Conservation (phyloP, 441 rosid genomes). For the Populus hybrid region DNA sequence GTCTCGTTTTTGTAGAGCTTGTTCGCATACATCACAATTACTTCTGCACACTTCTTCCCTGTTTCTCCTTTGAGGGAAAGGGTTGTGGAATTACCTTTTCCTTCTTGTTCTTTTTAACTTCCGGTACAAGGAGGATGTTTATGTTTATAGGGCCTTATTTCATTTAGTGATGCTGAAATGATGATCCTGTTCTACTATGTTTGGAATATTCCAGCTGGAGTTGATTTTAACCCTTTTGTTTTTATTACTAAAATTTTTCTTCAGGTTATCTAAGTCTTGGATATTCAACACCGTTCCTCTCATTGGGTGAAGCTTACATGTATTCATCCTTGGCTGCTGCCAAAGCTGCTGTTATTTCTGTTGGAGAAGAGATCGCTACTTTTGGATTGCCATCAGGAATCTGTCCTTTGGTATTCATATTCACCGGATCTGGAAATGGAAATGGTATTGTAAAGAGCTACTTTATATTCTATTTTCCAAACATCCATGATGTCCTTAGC, state of each 20-base stretch:
- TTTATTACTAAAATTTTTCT: not conserved
- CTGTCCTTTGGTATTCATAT: conserved; percentile 85
- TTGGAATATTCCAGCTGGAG: conserved; percentile 2
- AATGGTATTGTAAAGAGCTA: conserved; percentile 48
- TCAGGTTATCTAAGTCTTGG: conserved; percentile 83
- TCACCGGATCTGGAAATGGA: conserved; percentile 90
- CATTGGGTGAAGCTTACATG: conserved; percentile 84
- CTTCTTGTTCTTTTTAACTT: not conserved
- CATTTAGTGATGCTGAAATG: not conserved
- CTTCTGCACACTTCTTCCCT: not conserved
- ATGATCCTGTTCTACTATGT: not conserved
- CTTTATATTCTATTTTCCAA: not conserved
- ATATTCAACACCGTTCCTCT: conserved; percentile 84
- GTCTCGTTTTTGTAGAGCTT: not conserved
- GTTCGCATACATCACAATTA: not conserved
- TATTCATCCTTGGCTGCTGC: conserved; percentile 90
- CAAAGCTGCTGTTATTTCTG: conserved; percentile 81
- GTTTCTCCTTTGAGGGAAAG: not conserved
- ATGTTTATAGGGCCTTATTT: not conserved
- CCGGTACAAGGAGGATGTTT: not conserved
- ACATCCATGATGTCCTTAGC: not conserved
- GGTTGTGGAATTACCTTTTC: not conserved
- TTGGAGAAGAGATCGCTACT: conserved; percentile 85
- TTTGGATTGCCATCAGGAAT: conserved; percentile 79
- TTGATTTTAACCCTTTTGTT: not conserved